These are phyloP conservation scores for Fistulinella cinereoalba DNA, from an alignment of 1,284 basidiomycete species.

Conservation along the genomic window DNA sequence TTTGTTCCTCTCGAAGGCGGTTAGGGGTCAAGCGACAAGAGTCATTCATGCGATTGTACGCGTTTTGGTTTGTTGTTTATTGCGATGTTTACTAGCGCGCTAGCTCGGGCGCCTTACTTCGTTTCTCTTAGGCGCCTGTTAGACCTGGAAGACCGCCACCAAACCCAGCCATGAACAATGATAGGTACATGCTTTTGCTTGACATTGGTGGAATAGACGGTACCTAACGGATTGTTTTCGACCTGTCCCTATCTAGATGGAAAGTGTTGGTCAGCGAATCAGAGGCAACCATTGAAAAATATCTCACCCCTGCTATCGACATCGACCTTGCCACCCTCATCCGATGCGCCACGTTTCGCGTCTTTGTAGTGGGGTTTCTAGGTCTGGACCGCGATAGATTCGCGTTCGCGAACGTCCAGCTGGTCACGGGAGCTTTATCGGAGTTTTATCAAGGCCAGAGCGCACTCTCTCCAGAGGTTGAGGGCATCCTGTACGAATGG, in stretches of 20 bases:
- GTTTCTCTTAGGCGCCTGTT: constrained; percentile 7
- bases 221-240: constrained; percentile 24
- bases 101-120: constrained; percentile 9
- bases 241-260: constrained; percentile 18
- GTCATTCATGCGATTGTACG: constrained; percentile 14
- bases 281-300: constrained; percentile 23
- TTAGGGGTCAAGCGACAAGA: constrained; percentile 1
- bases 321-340: constrained; percentile 39
- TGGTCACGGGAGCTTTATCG: constrained; percentile 37
- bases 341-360: constrained; percentile 43
- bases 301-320: constrained; percentile 10
- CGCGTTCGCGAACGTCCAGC: constrained; percentile 32
- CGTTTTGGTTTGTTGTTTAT: constrained; percentile 5
- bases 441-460: constrained; percentile 32
- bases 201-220: background rate
- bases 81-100: background rate
- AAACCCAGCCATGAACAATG: constrained; percentile 39
- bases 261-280: constrained; percentile 29
- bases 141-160: background rate
- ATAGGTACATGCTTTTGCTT: constrained; percentile 20
- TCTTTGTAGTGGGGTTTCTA: constrained; percentile 42
- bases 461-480: constrained; percentile 20
- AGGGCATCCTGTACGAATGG: constrained; percentile 36
- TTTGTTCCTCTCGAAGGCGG: background rate
- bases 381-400: constrained; percentile 33